phyloP scores from a whole-genome alignment of 2,329 filamentous ascomycete species.

The Canariomyces notabilis region DNA sequence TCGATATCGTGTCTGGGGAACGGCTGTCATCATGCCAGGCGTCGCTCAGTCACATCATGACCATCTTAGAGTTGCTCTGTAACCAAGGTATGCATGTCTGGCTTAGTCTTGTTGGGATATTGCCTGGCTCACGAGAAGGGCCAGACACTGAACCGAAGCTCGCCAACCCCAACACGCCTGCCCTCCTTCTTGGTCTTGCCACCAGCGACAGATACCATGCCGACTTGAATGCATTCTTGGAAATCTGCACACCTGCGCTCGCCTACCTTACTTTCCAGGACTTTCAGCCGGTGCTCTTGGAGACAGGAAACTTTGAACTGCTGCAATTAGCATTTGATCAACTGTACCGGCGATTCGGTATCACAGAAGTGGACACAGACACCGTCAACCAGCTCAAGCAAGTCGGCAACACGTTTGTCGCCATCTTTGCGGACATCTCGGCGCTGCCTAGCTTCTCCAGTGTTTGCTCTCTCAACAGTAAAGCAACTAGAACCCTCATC shows the following conservation, averaged over 20 bases:
- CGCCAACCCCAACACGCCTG: conserved; percentile 43
- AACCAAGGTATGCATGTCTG: conserved; percentile 39
- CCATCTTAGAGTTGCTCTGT: conserved; percentile 50
- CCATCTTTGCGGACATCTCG: conserved; percentile 45
- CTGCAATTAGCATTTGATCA: conserved; percentile 47
- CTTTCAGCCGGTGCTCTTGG: conserved; percentile 47
- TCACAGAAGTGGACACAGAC: conserved; percentile 40
- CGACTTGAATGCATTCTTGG: conserved; percentile 52
- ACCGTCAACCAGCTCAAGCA: conserved; percentile 43
- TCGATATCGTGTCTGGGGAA: conserved; percentile 45
- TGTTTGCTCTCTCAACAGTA: conserved; percentile 35
- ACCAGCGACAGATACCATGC: conserved; percentile 34
- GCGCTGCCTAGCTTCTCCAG: conserved; percentile 38
- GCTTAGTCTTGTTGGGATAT: not conserved
- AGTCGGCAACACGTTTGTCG: conserved; percentile 46
- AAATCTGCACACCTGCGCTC: conserved; percentile 47
- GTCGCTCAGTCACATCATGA: conserved; percentile 50
- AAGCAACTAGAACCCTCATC: conserved; percentile 34
- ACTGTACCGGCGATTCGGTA: conserved; percentile 40
- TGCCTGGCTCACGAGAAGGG: conserved; percentile 13
- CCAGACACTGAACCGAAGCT: conserved; percentile 42
- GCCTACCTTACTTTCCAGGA: conserved; percentile 51
- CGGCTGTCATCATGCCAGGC: conserved; percentile 37
- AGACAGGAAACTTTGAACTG: conserved; percentile 33
- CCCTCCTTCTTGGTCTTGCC: conserved; percentile 47